Conservation (phyloP, 805 yeast genomes). For the Pichia paraexigua region DNA sequence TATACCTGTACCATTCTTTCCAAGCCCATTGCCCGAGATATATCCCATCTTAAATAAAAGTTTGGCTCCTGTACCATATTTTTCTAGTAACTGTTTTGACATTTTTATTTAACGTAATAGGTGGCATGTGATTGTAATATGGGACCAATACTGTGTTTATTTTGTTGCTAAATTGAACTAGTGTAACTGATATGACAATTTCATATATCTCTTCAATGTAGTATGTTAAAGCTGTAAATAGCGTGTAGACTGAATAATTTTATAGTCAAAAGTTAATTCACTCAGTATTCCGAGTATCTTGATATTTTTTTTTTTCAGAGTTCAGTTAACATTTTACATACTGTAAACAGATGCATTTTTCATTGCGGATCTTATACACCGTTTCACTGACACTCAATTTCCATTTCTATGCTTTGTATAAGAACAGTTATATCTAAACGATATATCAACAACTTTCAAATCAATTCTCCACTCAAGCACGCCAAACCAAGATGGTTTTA, state of each 20-base stretch:
- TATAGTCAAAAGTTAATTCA: too few relatives aligned
- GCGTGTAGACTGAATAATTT: too few relatives aligned
- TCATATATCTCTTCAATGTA: too few relatives aligned
- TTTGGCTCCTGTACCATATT: constrained; percentile 81
- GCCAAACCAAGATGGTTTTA: constrained; percentile 56
- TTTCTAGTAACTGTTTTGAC: constrained; percentile 2
- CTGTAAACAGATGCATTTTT: background rate
- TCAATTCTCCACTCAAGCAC: background rate
- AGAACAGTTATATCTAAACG: background rate
- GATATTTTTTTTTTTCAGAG: too few relatives aligned
- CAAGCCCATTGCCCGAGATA: constrained; percentile 78
- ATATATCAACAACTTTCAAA: background rate
- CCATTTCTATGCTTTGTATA: background rate
- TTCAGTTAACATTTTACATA: background rate
- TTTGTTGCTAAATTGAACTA: background rate
- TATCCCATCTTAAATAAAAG: constrained; percentile 83
- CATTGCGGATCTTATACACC: too few relatives aligned
- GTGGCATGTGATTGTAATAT: background rate
- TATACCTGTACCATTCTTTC: constrained; percentile 64
- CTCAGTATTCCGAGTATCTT: too few relatives aligned
- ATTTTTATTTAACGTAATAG: background rate
- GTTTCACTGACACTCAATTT: background rate
- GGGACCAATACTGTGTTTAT: background rate
- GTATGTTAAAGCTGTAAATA: too few relatives aligned
- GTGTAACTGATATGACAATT: too few relatives aligned